Evolutionary conservation across 805 yeast species (phyloP).

Genomic region (Candida maesae): DNA sequence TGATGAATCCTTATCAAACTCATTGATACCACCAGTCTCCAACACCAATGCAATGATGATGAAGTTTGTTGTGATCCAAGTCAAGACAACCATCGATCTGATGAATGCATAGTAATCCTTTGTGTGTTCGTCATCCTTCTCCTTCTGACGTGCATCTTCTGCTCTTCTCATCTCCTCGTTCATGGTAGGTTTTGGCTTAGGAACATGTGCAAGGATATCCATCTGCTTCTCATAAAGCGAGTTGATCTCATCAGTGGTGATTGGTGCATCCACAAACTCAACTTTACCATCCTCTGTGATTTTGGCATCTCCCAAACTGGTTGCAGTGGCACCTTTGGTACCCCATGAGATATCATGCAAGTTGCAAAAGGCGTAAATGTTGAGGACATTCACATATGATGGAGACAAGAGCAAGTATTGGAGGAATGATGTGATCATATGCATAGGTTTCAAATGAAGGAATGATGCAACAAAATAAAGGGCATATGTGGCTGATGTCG

Average conservation of each 20-base stretch:
- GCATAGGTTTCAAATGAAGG: slow-evolving; percentile 86
- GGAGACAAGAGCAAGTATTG: slow-evolving; percentile 87
- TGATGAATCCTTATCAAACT: slow-evolving; percentile 20
- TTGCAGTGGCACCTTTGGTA: slow-evolving; percentile 75
- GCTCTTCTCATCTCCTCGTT: slow-evolving; percentile 27
- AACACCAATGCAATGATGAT: slow-evolving; percentile 78
- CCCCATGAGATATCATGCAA: slow-evolving; percentile 98
- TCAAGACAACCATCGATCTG: slow-evolving; percentile 81
- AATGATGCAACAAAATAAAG: slow-evolving; percentile 77
- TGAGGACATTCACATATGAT: slow-evolving; percentile 83
- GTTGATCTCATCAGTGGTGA: slow-evolving; percentile 73
- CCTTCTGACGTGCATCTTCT: slow-evolving; percentile 33
- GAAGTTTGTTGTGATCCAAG: slow-evolving; percentile 88
- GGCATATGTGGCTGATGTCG: slow-evolving; percentile 78
- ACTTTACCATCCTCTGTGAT: slow-evolving; percentile 61
- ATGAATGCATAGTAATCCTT: slow-evolving; percentile 87
- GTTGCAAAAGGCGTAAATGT: slow-evolving; percentile 94
- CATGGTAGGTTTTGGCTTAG: slow-evolving; percentile 25
- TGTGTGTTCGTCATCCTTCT: slow-evolving; percentile 48
- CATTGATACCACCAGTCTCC: slow-evolving; percentile 74
- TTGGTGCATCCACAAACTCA: slow-evolving; percentile 65
- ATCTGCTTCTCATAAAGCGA: slow-evolving; percentile 63
- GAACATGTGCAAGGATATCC: slow-evolving; percentile 44
- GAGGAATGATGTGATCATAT: slow-evolving; percentile 80
- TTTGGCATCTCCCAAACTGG: slow-evolving; percentile 83